Conservation (phyloP, 2,329 filamentous ascomycete genomes). For the Fusarium oligoseptatum region DNA sequence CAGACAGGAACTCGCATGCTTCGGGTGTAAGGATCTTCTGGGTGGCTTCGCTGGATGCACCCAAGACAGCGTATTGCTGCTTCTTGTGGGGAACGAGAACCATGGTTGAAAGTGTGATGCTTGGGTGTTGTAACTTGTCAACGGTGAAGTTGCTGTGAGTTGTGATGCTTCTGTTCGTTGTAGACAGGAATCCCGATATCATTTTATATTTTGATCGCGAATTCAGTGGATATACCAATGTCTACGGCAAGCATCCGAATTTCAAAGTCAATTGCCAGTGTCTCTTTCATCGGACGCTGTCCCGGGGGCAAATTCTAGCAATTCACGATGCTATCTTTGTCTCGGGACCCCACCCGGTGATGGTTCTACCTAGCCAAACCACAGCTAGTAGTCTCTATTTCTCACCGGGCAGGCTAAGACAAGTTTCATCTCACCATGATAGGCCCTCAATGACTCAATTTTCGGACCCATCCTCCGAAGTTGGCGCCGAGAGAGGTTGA, state of each 20-base stretch:
- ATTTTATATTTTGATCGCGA: background rate
- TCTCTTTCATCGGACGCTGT: background rate
- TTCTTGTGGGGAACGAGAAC: constrained; percentile 4
- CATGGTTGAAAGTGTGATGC: background rate
- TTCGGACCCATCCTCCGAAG: background rate
- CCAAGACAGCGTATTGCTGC: background rate
- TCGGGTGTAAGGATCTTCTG: constrained; percentile 89
- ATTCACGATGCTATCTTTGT: background rate
- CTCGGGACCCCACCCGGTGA: background rate
- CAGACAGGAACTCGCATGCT: constrained; percentile 90
- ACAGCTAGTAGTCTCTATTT: background rate
- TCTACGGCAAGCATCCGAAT: background rate
- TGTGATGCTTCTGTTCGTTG: background rate
- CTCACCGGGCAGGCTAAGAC: background rate
- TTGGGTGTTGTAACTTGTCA: background rate
- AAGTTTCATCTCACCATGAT: background rate
- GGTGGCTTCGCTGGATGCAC: background rate
- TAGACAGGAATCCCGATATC: background rate
- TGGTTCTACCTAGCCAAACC: background rate
- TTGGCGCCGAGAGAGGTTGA: background rate
- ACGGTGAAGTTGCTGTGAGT: background rate
- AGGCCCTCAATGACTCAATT: background rate
- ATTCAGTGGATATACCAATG: rapidly evolving
- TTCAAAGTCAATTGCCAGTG: background rate
- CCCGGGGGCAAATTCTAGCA: background rate